Base-by-base conservation (phyloP, 1,284 basidiomycete genomes). In the Abortiporus biennis region DNA sequence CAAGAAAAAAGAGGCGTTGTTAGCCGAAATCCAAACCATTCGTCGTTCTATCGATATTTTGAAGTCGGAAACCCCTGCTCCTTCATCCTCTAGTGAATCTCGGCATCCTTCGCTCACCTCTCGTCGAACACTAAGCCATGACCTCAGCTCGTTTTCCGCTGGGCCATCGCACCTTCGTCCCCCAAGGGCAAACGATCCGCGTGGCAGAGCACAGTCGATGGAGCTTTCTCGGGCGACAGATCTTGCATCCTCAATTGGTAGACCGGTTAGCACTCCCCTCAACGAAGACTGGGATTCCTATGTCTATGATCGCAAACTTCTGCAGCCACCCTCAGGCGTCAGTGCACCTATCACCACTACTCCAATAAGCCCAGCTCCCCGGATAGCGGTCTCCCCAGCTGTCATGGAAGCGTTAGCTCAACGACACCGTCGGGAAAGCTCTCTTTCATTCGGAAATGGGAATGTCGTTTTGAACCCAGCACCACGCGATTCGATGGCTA, bases 241-340 rank as follows among this genome's bases (percentile, higher is more conserved):
- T 5, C 48, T 69, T 11, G 75, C 73, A 22, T 67, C 72, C 38
- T 67, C 75, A 1, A 78, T 85, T 40, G 70, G 71, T 46, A 71
- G 86, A 36, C 83, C 87, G 4, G 79, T 76, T 0, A 86, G 84
- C 53, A 79, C 71, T 8, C 85, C 86, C 15, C 63, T 85, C 36
- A 77, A 85, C 32, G 69, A 74, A 22, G 76, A 84, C 45, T 90
- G 86, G 86, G 84, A 90, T 51, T 60, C 73, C 37, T 90, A 90
- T 58, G 73, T 89, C 42, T 80, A 78, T 36, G 86, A 90, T 39
- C 77, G 86, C 46, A 88, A 83, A 57, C 69, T 90, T 8, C 64
- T 90, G 44, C 84, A 87, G 54, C 86, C 87, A 37, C 86, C 87
- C n/a, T 74, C 80, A 22, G 87, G 87, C 6, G 70, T 85, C 34